phyloP scores from a whole-genome alignment of 1,139 yeast species.

The Protomyces pachydermus region DNA sequence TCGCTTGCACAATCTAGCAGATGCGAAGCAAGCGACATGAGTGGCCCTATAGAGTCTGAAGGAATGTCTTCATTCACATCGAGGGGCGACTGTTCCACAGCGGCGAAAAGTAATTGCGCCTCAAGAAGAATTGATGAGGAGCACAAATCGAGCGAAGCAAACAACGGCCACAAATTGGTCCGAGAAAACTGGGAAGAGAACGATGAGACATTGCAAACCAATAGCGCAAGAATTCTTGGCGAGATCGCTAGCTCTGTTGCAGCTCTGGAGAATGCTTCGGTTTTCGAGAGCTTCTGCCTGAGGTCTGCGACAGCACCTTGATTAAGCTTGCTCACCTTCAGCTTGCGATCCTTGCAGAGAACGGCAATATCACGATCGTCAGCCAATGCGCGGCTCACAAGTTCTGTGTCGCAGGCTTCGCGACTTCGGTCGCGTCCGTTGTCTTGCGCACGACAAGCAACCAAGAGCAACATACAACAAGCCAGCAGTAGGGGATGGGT shows the following conservation, averaged over 20 bases:
- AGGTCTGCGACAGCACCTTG: background rate
- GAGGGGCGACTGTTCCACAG: background rate
- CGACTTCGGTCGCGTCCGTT: background rate
- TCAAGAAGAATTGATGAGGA: background rate
- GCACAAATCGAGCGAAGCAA: background rate
- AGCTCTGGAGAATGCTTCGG: conserved; percentile 5
- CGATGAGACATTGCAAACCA: background rate
- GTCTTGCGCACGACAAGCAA: background rate
- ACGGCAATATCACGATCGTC: background rate
- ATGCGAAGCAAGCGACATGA: background rate
- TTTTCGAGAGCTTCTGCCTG: background rate
- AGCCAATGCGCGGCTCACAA: conserved; percentile 1
- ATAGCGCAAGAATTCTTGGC: conserved; percentile 5
- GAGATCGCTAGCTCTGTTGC: background rate
- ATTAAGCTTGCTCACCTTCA: conserved; percentile 1
- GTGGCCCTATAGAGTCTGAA: background rate
- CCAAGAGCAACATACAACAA: conserved; percentile 3
- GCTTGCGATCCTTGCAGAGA: background rate
- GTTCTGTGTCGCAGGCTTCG: background rate
- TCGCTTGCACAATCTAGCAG: background rate
- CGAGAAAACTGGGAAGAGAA: background rate
- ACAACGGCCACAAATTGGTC: background rate
- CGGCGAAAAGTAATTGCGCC: background rate
- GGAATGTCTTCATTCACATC: background rate
- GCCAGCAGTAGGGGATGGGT: conserved; percentile 1